A percentile compares a stretch with the other conserved stretches of the same genome.
Conservation (phyloP, 163 green algal genomes). For the Chlamydomonas reinhardtii region DNA sequence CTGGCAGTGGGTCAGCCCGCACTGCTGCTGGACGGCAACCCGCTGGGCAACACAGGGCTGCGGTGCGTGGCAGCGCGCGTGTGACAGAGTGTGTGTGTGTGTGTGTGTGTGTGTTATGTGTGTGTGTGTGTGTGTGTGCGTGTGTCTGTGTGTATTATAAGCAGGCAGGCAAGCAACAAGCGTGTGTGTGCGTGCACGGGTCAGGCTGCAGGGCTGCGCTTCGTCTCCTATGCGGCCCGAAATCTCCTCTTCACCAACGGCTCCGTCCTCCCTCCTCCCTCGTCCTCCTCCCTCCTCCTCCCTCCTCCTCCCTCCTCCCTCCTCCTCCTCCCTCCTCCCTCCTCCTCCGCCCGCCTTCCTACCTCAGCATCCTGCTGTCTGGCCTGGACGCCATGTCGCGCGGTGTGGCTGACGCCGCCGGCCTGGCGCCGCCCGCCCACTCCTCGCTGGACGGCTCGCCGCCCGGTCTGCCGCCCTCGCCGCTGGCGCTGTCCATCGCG, state of each 20-base stretch:
- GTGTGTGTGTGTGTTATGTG: too few relatives aligned
- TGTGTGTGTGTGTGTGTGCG: too few relatives aligned
- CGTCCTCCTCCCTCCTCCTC: too few relatives aligned
- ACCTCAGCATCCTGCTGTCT: conserved; percentile 32
- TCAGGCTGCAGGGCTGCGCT: too few relatives aligned
- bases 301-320: too few relatives aligned
- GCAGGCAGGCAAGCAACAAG: too few relatives aligned
- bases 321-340: neutral
- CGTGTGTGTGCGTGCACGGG: too few relatives aligned
- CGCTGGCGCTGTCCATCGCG: conserved; percentile 38
- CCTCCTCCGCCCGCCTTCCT: neutral
- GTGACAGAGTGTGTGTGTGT: too few relatives aligned
- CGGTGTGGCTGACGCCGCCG: neutral
- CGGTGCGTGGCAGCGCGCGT: conserved; percentile 16
- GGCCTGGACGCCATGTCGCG: conserved; percentile 30
- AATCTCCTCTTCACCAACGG: too few relatives aligned
- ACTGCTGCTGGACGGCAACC: conserved; percentile 51
- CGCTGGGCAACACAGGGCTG: conserved; percentile 48
- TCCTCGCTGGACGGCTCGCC: neutral
- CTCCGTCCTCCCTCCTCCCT: too few relatives aligned
- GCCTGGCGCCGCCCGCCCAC: neutral
- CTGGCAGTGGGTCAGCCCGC: conserved; percentile 29
- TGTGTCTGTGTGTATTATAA: too few relatives aligned
- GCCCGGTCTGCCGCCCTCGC: conserved; percentile 11
- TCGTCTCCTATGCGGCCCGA: too few relatives aligned